Evolutionary conservation across 495 filamentous ascomycete genomes (phyloP).

Genomic region (Lasiosphaeria hispida): DNA sequence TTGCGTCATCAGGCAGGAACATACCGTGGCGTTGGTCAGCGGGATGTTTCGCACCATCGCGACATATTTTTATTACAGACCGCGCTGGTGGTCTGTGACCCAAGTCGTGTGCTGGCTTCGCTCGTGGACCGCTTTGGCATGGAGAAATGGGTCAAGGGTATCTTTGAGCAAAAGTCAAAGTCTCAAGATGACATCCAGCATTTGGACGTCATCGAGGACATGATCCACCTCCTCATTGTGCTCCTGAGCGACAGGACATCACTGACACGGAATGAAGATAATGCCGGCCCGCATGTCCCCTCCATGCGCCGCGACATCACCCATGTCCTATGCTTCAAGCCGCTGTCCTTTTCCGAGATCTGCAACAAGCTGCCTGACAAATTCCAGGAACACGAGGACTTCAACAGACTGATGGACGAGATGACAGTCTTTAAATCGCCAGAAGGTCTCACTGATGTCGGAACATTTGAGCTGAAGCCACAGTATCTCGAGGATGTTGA

Average conservation of each 20-base stretch:
- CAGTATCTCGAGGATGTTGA: conserved; percentile 83
- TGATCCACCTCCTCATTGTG: conserved; percentile 89
- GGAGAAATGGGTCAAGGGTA: conserved; percentile 81
- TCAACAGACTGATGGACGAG: conserved; percentile 75
- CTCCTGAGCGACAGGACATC: conserved; percentile 83
- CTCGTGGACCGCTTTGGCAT: conserved; percentile 90
- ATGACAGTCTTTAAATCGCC: conserved; percentile 87
- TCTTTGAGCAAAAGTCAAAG: conserved; percentile 62
- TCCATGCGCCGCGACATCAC: conserved; percentile 85
- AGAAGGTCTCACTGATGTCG: conserved; percentile 86
- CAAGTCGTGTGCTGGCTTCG: conserved; percentile 79
- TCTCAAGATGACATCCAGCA: conserved; percentile 81
- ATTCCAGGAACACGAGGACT: conserved; percentile 77
- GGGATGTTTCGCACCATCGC: conserved; percentile 88
- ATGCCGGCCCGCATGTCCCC: conserved; percentile 59
- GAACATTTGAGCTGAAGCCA: conserved; percentile 88
- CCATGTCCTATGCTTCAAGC: conserved; percentile 93
- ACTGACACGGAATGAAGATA: conserved; percentile 68
- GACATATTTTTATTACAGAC: conserved; percentile 95
- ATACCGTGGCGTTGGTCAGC: conserved; percentile 79
- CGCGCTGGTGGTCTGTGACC: conserved; percentile 81
- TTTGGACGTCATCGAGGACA: conserved; percentile 91
- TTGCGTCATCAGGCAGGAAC: conserved; percentile 91
- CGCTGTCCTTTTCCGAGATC: conserved; percentile 89
- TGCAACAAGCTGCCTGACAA: conserved; percentile 77